A percentile compares a stretch with the other conserved stretches of the same genome.
Conservation (phyloP, 495 filamentous ascomycete species). For the Penicillium pulvis region DNA sequence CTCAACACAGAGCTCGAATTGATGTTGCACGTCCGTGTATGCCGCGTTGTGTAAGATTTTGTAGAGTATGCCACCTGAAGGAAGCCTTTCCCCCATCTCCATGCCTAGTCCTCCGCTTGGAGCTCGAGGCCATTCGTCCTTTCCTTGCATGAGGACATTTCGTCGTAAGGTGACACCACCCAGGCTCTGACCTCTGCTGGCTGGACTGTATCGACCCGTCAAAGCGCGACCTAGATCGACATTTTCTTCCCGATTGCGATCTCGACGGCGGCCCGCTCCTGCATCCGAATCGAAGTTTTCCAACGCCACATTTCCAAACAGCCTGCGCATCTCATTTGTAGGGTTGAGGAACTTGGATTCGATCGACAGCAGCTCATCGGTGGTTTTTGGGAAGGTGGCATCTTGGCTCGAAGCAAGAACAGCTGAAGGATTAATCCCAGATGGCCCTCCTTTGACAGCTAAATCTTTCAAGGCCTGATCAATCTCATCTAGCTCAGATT, state of each 20-base stretch:
- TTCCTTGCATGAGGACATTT: constrained; percentile 86
- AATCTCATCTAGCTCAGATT: constrained; percentile 72
- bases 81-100: constrained; percentile 64
- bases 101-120: constrained; percentile 83
- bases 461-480: constrained; percentile 76
- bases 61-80: constrained; percentile 55
- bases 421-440: constrained; percentile 22
- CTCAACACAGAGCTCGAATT: constrained; percentile 79
- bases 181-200: constrained; percentile 60
- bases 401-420: constrained; percentile 2
- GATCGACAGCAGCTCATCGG: constrained; percentile 66
- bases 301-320: constrained; percentile 84
- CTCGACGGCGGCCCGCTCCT: constrained; percentile 54
- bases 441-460: constrained; percentile 29
- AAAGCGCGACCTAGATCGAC: constrained; percentile 72
- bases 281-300: constrained; percentile 59
- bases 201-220: constrained; percentile 60
- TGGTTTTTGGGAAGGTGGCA: constrained; percentile 42
- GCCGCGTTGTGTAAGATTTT: constrained; percentile 69
- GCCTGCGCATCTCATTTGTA: constrained; percentile 86
- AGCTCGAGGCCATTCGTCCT: constrained; percentile 85
- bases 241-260: constrained; percentile 51
- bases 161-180: constrained; percentile 68
- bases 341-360: constrained; percentile 82
- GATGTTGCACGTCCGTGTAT: constrained; percentile 76